These are phyloP conservation scores for Populus ilicifolia DNA, from an alignment of 345 rosid genomes.

Conservation along the genomic window DNA sequence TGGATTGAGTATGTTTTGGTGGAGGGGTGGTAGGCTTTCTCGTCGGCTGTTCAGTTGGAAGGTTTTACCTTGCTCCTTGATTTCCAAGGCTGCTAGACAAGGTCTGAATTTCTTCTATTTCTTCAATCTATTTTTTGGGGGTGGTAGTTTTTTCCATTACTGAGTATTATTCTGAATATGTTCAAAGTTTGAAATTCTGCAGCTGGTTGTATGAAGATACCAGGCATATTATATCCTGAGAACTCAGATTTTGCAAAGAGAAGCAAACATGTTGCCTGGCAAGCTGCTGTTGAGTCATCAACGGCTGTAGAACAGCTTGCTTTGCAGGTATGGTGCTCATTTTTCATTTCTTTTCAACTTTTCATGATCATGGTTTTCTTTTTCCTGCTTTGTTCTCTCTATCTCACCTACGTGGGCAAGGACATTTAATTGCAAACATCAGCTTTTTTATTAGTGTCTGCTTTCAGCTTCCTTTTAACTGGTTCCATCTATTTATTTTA, in stretches of 20 bases:
- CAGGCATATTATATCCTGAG: slow-evolving; percentile 80
- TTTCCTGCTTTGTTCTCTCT: not conserved
- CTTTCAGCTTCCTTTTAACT: not conserved
- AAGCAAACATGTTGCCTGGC: slow-evolving; percentile 74
- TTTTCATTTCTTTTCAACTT: not conserved
- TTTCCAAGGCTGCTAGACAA: slow-evolving; percentile 84
- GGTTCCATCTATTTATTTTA: slow-evolving; percentile 5
- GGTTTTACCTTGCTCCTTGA: slow-evolving; percentile 59
- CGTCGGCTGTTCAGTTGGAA: slow-evolving; percentile 81
- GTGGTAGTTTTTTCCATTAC: slow-evolving; percentile 13
- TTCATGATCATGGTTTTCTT: not conserved
- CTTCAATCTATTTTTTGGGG: slow-evolving; percentile 2
- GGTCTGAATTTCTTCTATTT: slow-evolving; percentile 45
- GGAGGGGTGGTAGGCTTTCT: slow-evolving; percentile 94
- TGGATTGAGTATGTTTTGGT: slow-evolving; percentile 75
- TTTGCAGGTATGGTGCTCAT: slow-evolving; percentile 54
- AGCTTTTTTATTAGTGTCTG: not conserved
- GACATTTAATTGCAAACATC: not conserved
- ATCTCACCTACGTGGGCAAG: not conserved
- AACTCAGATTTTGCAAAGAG: slow-evolving; percentile 81
- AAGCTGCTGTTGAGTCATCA: slow-evolving; percentile 90
- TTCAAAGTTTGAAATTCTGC: slow-evolving; percentile 47
- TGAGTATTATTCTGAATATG: slow-evolving; percentile 37
- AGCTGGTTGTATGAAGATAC: slow-evolving; percentile 71
- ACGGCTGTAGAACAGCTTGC: slow-evolving; percentile 78